phyloP scores from a whole-genome alignment of 257 asterid species.

The Nicotiana benthamiana region DNA sequence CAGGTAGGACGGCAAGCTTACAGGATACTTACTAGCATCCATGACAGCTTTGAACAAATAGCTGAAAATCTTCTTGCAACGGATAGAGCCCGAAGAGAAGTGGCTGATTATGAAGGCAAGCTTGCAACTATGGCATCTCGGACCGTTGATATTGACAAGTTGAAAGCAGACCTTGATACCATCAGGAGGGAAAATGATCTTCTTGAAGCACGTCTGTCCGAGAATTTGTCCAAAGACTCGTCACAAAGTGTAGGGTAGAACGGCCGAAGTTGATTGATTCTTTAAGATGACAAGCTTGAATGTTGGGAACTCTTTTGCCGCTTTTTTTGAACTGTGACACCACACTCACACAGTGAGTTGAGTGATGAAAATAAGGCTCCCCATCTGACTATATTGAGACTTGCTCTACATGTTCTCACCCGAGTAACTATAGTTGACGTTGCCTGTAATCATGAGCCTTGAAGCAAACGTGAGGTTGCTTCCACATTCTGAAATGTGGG shows the following conservation, averaged over 20 bases:
- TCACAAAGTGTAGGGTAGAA: neutral
- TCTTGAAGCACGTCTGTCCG: slow-evolving; percentile 23
- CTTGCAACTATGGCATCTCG: slow-evolving; percentile 38
- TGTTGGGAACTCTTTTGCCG: neutral
- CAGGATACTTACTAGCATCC: slow-evolving; percentile 51
- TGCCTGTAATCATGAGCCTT: neutral
- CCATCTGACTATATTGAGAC: neutral
- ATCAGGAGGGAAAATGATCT: slow-evolving; percentile 60
- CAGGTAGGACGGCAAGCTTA: slow-evolving; percentile 58
- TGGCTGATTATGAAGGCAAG: slow-evolving; percentile 58
- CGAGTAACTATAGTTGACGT: no score
- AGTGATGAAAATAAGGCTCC: neutral
- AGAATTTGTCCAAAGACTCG: neutral
- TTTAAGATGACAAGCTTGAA: neutral
- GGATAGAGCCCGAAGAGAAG: slow-evolving; percentile 55
- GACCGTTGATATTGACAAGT: slow-evolving; percentile 51
- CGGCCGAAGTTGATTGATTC: neutral
- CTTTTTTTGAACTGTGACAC: neutral
- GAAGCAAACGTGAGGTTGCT: neutral
- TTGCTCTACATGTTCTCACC: neutral
- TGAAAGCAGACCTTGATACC: slow-evolving; percentile 55
- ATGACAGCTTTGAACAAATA: slow-evolving; percentile 57
- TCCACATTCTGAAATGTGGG: slow-evolving; percentile 27
- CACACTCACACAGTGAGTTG: neutral
- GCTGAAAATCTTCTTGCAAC: slow-evolving; percentile 48